phyloP scores from a whole-genome alignment of 2,329 filamentous ascomycete genomes.

The Sarocladium kiliense region DNA sequence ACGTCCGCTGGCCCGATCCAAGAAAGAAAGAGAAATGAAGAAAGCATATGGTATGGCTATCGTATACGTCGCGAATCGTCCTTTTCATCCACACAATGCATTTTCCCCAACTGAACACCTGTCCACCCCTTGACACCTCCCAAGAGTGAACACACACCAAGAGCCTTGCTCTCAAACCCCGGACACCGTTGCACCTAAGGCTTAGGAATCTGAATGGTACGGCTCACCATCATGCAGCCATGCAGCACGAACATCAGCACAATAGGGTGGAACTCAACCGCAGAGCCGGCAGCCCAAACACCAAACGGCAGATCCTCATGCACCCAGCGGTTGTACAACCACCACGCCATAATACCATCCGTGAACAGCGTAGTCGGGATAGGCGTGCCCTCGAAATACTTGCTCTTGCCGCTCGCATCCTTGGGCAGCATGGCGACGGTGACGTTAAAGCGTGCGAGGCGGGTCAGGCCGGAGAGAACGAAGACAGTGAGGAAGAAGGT shows the following conservation, averaged over 20 bases:
- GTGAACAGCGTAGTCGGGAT: slow-evolving; percentile 86
- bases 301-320: slow-evolving; percentile 75
- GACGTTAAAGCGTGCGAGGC: slow-evolving; percentile 95
- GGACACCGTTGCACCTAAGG: slow-evolving; percentile 38
- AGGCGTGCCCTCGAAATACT: slow-evolving; percentile 95
- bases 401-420: slow-evolving; percentile 83
- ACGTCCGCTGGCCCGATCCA: neutral
- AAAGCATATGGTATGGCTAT: neutral
- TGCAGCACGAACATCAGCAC: slow-evolving; percentile 79
- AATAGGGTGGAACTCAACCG: slow-evolving; percentile 78
- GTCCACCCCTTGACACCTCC: neutral
- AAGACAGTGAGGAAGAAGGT: slow-evolving; percentile 79
- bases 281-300: slow-evolving; percentile 58
- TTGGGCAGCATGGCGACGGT: slow-evolving; percentile 87
- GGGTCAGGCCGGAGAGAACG: slow-evolving; percentile 88
- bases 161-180: too few species aligned
- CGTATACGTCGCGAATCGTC: neutral
- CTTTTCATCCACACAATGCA: neutral
- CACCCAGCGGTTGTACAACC: slow-evolving; percentile 76
- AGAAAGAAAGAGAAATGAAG: neutral
- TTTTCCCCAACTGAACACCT: neutral
- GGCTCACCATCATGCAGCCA: slow-evolving; percentile 92
- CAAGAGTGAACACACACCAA: neutral
- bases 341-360: slow-evolving; percentile 82
- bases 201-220: slow-evolving; percentile 92